phyloP scores from a whole-genome alignment of 306 rosid species.

The Glycine tomentella region DNA sequence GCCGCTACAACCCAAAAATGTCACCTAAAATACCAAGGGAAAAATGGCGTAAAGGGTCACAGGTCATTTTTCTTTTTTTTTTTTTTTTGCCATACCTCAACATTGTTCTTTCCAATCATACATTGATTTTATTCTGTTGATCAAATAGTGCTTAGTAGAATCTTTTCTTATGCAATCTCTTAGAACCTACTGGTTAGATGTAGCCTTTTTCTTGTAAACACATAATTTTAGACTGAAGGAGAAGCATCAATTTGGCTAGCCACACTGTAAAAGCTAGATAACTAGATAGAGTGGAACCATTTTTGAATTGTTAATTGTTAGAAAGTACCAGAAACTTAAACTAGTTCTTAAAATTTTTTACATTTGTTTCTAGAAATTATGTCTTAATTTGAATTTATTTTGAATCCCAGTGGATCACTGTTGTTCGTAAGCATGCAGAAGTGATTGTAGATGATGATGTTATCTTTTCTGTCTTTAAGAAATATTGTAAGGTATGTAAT shows the following conservation, averaged over 20 bases:
- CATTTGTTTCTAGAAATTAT: slow-evolving; percentile 32
- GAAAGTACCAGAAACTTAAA: neutral
- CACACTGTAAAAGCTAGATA: neutral
- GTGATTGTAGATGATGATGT: slow-evolving; percentile 74
- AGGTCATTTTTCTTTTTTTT: slow-evolving; percentile 53
- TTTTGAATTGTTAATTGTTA: neutral
- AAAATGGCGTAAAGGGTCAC: slow-evolving; percentile 98
- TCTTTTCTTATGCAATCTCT: slow-evolving; percentile 18
- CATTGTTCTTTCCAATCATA: too few relatives aligned
- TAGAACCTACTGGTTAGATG: slow-evolving; percentile 7
- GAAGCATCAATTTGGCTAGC: slow-evolving; percentile 38
- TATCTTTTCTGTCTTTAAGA: slow-evolving; percentile 69
- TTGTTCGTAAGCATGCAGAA: slow-evolving; percentile 87
- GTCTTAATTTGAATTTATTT: slow-evolving; percentile 51
- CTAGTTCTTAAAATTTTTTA: neutral
- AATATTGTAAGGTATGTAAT: slow-evolving; percentile 74
- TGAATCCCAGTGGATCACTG: slow-evolving; percentile 83
- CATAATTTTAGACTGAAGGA: neutral
- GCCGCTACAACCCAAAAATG: slow-evolving; percentile 94
- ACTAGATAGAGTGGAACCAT: neutral
- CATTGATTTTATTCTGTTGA: slow-evolving; percentile 3
- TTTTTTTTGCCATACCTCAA: neutral
- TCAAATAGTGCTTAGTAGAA: slow-evolving; percentile 2
- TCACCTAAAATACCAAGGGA: slow-evolving; percentile 81
- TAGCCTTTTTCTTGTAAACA: neutral